phyloP scores from a whole-genome alignment of 2,329 filamentous ascomycete species.

The Stagonosporopsis cucurbitacearum region DNA sequence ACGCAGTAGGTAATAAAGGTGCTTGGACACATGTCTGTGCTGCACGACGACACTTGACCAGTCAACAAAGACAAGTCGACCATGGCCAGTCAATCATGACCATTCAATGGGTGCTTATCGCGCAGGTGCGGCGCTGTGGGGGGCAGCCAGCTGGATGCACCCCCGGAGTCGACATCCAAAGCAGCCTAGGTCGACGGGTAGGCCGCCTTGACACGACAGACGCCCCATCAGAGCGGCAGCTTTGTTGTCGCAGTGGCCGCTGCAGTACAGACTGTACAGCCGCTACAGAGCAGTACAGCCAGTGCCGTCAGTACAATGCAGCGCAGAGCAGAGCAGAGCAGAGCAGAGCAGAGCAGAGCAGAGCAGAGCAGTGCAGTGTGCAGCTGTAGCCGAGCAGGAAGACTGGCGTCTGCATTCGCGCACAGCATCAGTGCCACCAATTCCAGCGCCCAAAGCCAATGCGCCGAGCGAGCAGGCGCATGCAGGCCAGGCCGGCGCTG shows the following conservation, averaged over 20 bases:
- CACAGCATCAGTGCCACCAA: neutral
- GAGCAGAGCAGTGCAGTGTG: no score
- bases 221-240: no score
- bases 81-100: slow-evolving; percentile 27
- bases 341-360: no score
- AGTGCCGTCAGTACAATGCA: no score
- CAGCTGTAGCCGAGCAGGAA: slow-evolving; percentile 2
- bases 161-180: slow-evolving; percentile 3
- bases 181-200: neutral
- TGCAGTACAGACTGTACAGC: no score
- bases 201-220: neutral
- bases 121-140: slow-evolving; percentile 10
- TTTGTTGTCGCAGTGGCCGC: no score
- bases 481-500: slow-evolving; percentile 26
- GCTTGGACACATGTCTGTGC: no score
- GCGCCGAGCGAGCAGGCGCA: slow-evolving; percentile 19
- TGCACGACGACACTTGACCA: no score
- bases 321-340: no score
- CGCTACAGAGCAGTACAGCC: neutral
- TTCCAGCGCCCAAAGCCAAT: slow-evolving; percentile 10
- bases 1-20: no score
- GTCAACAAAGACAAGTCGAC: neutral
- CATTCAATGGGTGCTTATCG: slow-evolving; percentile 24
- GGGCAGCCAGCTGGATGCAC: slow-evolving; percentile 12
- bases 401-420: neutral